A percentile compares a stretch with the other conserved stretches of the same genome.
These are phyloP conservation scores for Panus rudis DNA, from an alignment of 768 basidiomycete genomes.

Conservation along the genomic window DNA sequence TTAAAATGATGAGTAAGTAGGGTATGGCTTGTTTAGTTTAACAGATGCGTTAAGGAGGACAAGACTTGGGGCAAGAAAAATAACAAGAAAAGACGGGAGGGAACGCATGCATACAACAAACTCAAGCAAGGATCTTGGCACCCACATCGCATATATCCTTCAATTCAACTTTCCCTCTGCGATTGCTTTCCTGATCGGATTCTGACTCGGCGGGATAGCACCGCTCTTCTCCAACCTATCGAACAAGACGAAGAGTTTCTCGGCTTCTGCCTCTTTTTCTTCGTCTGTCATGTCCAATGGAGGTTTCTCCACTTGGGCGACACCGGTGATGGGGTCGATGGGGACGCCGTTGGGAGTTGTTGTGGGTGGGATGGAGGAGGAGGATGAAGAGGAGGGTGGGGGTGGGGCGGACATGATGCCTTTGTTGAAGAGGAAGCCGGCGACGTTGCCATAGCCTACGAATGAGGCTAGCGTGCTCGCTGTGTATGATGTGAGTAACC, in stretches of 20 bases:
- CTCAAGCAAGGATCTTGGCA: no score
- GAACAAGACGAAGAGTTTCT: slow-evolving; percentile 87
- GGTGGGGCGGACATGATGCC: slow-evolving; percentile 67
- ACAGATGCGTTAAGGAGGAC: no score
- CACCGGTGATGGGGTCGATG: slow-evolving; percentile 88
- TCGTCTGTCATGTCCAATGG: slow-evolving; percentile 79
- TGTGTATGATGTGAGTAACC: slow-evolving; percentile 16
- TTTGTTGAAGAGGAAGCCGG: slow-evolving; percentile 90
- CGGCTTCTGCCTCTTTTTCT: slow-evolving; percentile 91
- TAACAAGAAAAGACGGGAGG: no score
- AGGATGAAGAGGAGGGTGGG: slow-evolving; percentile 23
- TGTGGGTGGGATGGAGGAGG: slow-evolving; percentile 26
- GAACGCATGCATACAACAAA: no score
- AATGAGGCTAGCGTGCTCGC: slow-evolving; percentile 69
- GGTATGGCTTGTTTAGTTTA: no score
- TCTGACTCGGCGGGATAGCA: slow-evolving; percentile 53
- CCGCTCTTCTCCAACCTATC: slow-evolving; percentile 80
- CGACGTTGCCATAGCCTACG: slow-evolving; percentile 93
- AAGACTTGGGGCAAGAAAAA: no score
- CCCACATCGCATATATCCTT: no score
- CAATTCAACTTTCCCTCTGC: slow-evolving; percentile 30
- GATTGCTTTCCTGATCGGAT: slow-evolving; percentile 69
- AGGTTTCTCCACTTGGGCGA: slow-evolving; percentile 33
- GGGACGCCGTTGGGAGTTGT: slow-evolving; percentile 31
- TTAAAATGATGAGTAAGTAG: no score